Evolutionary conservation across 2,329 filamentous ascomycete genomes (phyloP).

Genomic region (Cladosporium sp.): DNA sequence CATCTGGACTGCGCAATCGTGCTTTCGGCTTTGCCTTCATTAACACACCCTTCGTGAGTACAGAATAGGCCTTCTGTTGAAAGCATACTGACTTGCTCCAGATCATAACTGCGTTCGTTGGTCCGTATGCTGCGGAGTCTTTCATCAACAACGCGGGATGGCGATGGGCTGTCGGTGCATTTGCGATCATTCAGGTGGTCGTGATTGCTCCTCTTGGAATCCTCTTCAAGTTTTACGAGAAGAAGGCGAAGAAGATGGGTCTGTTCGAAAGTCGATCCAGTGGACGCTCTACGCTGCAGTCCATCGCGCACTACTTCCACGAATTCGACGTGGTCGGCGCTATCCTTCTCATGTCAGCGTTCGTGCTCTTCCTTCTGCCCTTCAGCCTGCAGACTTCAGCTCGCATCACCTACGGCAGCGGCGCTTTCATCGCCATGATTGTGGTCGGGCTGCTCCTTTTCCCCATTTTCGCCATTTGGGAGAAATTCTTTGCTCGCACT

Average conservation of each 20-base stretch:
- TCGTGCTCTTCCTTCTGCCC: constrained; percentile 65
- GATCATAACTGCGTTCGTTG: constrained; percentile 28
- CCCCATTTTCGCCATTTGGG: constrained; percentile 43
- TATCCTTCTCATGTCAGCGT: constrained; percentile 59
- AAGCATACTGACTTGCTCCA: no score
- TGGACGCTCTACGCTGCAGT: constrained; percentile 50
- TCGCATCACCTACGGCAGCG: constrained; percentile 22
- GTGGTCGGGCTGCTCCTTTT: constrained; percentile 45
- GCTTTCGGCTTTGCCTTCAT: constrained; percentile 64
- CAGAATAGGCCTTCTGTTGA: no score
- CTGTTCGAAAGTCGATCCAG: constrained; percentile 46
- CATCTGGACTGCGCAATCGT: constrained; percentile 64
- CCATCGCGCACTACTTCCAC: constrained; percentile 55
- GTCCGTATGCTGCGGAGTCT: constrained; percentile 24
- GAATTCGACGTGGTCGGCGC: constrained; percentile 67
- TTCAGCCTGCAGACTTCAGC: constrained; percentile 54
- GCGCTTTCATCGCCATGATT: constrained; percentile 36
- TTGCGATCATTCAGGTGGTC: constrained; percentile 63
- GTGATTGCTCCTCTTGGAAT: constrained; percentile 63
- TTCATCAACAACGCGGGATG: constrained; percentile 47
- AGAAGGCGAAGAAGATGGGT: constrained; percentile 59
- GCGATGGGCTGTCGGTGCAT: constrained; percentile 69
- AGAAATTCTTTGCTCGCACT: constrained; percentile 42
- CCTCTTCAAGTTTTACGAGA: constrained; percentile 59
- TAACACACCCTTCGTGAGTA: constrained; percentile 55